Percentiles rank a stretch among this genome's conserved stretches.
These are phyloP conservation scores for Daldinia childiae DNA, from an alignment of 495 filamentous ascomycete species.

Conservation along the genomic window DNA sequence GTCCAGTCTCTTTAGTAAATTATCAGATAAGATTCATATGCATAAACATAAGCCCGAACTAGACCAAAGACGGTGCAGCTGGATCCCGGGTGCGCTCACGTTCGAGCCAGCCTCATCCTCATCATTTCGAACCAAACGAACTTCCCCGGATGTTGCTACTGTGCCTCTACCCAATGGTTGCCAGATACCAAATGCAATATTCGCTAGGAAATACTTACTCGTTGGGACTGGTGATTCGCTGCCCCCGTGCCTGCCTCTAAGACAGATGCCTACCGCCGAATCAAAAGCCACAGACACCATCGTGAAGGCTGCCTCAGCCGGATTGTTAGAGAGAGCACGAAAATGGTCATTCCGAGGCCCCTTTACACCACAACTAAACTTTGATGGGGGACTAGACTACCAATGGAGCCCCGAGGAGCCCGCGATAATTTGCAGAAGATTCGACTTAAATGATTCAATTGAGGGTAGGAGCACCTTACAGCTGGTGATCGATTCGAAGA, in stretches of 20 bases:
- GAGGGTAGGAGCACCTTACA: not conserved
- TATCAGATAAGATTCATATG: conserved; percentile 19
- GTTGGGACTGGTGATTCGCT: conserved; percentile 44
- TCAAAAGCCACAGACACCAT: conserved; percentile 51
- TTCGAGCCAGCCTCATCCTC: conserved; percentile 28
- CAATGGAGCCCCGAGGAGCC: conserved; percentile 42
- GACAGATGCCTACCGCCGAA: conserved; percentile 48
- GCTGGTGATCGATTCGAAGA: not conserved
- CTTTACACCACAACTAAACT: conserved; percentile 47
- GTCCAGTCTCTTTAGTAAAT: conserved; percentile 28
- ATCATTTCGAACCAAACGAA: conserved; percentile 27
- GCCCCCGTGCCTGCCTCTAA: conserved; percentile 30
- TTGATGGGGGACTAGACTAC: conserved; percentile 48
- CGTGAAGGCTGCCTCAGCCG: conserved; percentile 52
- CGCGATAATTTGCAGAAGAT: conserved; percentile 23
- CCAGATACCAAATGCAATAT: conserved; percentile 46
- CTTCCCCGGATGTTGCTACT: conserved; percentile 5
- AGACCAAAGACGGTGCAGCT: conserved; percentile 39
- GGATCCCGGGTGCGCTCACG: conserved; percentile 30
- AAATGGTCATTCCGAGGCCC: conserved; percentile 46
- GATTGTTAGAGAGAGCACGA: conserved; percentile 39
- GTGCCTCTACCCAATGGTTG: conserved; percentile 38
- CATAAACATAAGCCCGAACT: conserved; percentile 21
- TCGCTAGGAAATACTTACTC: conserved; percentile 47
- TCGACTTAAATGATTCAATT: conserved; percentile 21